A percentile compares a stretch with the other conserved stretches of the same genome.
phyloP scores from a whole-genome alignment of 352 stramenopile genomes.

The Peronosclerospora sorghi region DNA sequence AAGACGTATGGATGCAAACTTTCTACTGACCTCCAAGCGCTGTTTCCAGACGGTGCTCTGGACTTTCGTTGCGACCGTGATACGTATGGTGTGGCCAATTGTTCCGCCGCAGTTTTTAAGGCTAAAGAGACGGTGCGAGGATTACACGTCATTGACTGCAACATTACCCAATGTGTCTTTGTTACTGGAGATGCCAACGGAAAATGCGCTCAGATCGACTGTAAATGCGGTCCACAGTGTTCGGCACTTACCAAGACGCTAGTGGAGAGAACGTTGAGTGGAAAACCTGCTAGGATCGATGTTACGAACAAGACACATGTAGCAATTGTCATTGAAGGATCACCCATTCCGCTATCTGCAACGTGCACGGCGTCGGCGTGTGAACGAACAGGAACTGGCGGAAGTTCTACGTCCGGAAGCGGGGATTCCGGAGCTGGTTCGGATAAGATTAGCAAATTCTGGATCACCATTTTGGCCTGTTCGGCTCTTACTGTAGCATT shows the following conservation, averaged over 20 bases:
- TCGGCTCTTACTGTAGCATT: too few species aligned
- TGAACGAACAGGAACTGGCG: conserved; percentile 22
- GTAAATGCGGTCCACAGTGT: conserved; percentile 52
- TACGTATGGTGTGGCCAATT: conserved; percentile 22
- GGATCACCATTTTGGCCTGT: conserved; percentile 12
- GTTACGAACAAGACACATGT: conserved; percentile 36
- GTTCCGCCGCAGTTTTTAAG: conserved; percentile 62
- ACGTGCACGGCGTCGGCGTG: conserved; percentile 57
- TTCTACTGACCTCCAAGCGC: conserved; percentile 34
- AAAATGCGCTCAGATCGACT: conserved; percentile 40
- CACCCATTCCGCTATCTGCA: conserved; percentile 52
- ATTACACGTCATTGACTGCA: conserved; percentile 65
- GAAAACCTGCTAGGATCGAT: conserved; percentile 48
- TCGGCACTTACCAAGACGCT: conserved; percentile 50
- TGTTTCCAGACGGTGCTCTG: conserved; percentile 59
- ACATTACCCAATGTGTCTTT: conserved; percentile 43
- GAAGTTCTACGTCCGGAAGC: conserved; percentile 18
- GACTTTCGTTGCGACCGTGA: conserved; percentile 50
- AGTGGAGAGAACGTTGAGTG: conserved; percentile 51
- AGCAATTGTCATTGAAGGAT: conserved; percentile 55
- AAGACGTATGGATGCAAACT: conserved; percentile 69
- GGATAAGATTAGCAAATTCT: conserved; percentile 2
- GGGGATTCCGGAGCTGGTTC: conserved; percentile 14
- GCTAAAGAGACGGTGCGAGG: conserved; percentile 27
- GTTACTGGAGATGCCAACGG: conserved; percentile 25